Evolutionary conservation across 148 eudicot genomes (phyloP).

Genomic region (Silene latifolia): DNA sequence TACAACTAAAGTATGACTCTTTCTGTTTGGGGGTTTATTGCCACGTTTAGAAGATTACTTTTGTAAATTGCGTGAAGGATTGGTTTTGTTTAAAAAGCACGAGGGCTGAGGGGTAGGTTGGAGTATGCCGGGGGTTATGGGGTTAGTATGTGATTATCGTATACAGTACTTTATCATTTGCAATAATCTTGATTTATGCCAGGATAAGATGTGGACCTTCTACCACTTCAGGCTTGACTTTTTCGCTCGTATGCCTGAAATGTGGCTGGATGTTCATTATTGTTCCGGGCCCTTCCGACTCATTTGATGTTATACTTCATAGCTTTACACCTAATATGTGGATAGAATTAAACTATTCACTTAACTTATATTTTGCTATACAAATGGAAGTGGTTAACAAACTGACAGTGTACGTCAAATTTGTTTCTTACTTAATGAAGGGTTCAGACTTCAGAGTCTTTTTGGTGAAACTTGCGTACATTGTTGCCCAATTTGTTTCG

Average conservation of each 20-base stretch:
- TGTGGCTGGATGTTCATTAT: not conserved
- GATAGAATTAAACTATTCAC: not conserved
- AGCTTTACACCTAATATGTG: not conserved
- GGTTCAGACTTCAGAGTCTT: not conserved
- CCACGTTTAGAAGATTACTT: not conserved
- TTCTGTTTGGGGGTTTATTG: not conserved
- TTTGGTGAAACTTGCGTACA: not conserved
- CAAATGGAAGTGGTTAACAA: not conserved
- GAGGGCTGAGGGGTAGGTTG: not conserved
- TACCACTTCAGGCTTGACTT: not conserved
- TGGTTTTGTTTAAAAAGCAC: not conserved
- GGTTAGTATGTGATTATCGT: not conserved
- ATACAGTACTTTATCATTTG: not conserved
- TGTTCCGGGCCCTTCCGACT: not conserved
- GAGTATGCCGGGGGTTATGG: not conserved
- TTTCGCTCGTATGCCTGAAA: not conserved
- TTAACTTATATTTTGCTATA: too few species aligned
- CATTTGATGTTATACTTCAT: not conserved
- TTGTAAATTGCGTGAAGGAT: not conserved
- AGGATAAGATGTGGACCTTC: not conserved
- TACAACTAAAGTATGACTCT: not conserved
- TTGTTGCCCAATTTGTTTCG: not conserved
- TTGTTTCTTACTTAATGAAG: not conserved
- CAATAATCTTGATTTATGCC: not conserved
- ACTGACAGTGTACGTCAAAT: not conserved